Conservation (phyloP, 1,139 yeast genomes). For the Wickerhamomyces sp. region DNA sequence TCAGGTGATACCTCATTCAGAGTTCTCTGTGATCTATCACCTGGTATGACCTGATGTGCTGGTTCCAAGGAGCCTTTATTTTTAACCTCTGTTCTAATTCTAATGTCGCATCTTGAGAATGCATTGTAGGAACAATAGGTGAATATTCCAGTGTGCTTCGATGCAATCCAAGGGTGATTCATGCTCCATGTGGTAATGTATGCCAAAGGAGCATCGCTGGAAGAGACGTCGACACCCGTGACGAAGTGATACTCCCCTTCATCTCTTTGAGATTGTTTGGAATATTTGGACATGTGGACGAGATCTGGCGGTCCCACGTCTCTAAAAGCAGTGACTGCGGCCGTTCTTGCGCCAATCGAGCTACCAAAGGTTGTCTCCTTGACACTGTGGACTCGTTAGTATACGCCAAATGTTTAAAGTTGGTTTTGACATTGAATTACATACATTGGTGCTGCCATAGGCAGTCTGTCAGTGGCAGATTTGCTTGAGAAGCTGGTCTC, state of each 20-base stretch:
- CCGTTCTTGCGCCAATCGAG: conserved; percentile 38
- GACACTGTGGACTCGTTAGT: background rate
- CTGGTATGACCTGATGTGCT: conserved; percentile 29
- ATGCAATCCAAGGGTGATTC: conserved; percentile 20
- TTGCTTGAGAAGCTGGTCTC: background rate
- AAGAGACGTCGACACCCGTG: conserved; percentile 59
- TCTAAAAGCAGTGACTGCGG: conserved; percentile 32
- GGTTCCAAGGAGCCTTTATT: conserved; percentile 27
- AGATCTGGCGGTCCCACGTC: conserved; percentile 87
- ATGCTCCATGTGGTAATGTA: conserved; percentile 72
- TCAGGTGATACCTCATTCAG: conserved; percentile 28
- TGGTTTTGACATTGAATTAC: background rate
- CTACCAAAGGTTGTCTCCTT: conserved; percentile 31
- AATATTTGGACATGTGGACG: conserved; percentile 57
- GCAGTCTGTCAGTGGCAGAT: background rate
- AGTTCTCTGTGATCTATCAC: conserved; percentile 27
- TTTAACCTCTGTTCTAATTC: conserved; percentile 64
- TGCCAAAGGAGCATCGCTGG: conserved; percentile 59
- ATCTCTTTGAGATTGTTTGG: conserved; percentile 34
- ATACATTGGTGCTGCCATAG: background rate
- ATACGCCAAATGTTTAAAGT: background rate
- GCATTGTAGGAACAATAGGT: conserved; percentile 63
- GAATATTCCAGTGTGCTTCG: conserved; percentile 46
- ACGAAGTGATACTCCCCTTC: conserved; percentile 40
- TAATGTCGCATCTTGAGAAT: conserved; percentile 62